These are phyloP conservation scores for Jaltomata sinuosa DNA, from an alignment of 257 asterid genomes.

Conservation along the genomic window DNA sequence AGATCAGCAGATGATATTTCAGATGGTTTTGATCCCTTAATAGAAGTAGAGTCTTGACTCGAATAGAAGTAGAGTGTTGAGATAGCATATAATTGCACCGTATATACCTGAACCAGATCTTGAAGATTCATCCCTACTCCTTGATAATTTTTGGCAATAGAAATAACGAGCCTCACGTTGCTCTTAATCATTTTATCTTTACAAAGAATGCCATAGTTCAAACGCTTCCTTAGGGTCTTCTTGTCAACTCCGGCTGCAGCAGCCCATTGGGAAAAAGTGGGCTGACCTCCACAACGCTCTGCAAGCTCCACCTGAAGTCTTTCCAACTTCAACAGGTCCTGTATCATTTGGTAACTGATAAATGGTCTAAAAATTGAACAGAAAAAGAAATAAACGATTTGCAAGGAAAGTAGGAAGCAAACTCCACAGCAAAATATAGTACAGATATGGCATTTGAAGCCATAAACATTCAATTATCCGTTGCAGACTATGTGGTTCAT, in stretches of 20 bases:
- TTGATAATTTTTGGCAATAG: slow-evolving; percentile 89
- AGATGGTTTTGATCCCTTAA: neutral
- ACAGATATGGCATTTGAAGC: neutral
- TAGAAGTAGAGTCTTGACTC: neutral
- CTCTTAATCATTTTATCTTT: slow-evolving; percentile 90
- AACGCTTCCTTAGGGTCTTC: slow-evolving; percentile 65
- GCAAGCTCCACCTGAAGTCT: slow-evolving; percentile 61
- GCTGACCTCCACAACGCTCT: slow-evolving; percentile 52
- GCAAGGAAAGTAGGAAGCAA: neutral
- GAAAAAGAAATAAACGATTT: neutral
- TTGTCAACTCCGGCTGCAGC: slow-evolving; percentile 85
- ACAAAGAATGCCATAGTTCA: slow-evolving; percentile 66
- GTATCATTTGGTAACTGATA: slow-evolving; percentile 10
- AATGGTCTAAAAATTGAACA: neutral
- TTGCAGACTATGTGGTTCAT: neutral
- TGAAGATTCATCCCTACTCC: slow-evolving; percentile 91
- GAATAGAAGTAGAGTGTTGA: neutral
- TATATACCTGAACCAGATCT: slow-evolving; percentile 90
- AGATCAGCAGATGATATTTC: neutral
- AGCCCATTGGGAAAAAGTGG: slow-evolving; percentile 81
- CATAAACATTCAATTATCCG: neutral
- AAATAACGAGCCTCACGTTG: slow-evolving; percentile 85
- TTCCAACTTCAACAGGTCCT: slow-evolving; percentile 82
- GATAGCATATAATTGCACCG: neutral
- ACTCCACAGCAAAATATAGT: neutral